A percentile compares a stretch with the other conserved stretches of the same genome.
These are phyloP conservation scores for Hanseniaspora gamundiae DNA, from an alignment of 1,139 yeast species.

Conservation along the genomic window DNA sequence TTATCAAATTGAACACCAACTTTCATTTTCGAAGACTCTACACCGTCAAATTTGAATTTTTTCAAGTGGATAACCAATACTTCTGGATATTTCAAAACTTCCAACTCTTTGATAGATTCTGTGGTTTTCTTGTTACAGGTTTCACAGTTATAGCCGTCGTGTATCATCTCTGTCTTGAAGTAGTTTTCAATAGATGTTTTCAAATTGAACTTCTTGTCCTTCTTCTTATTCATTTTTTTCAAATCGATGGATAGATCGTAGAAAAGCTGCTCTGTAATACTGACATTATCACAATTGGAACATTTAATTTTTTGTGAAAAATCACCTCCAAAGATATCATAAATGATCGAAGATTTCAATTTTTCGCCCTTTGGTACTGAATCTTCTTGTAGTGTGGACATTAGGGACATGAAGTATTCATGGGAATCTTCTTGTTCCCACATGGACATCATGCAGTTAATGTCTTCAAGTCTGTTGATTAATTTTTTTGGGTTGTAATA, in stretches of 20 bases:
- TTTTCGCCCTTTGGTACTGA: conserved; percentile 80
- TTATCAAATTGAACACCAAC: conserved; percentile 76
- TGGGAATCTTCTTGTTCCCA: conserved; percentile 98
- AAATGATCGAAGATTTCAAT: conserved; percentile 67
- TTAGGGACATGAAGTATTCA: conserved; percentile 85
- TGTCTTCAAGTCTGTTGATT: conserved; percentile 63
- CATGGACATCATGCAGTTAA: conserved; percentile 91
- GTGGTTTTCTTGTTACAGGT: conserved; percentile 60
- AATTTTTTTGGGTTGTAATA: conserved; percentile 65
- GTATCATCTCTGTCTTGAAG: conserved; percentile 68
- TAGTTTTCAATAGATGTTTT: conserved; percentile 68
- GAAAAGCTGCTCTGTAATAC: conserved; percentile 88
- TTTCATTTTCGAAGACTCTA: conserved; percentile 69
- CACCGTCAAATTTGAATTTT: conserved; percentile 78
- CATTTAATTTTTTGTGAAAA: conserved; percentile 78
- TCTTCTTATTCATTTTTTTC: conserved; percentile 35
- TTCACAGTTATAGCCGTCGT: conserved; percentile 76
- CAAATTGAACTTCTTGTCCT: conserved; percentile 10
- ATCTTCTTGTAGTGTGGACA: conserved; percentile 84
- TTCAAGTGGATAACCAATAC: conserved; percentile 77
- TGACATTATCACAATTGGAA: conserved; percentile 61
- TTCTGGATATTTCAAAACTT: conserved; percentile 77
- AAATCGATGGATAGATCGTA: conserved; percentile 78
- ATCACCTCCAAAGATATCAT: conserved; percentile 90
- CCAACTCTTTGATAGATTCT: conserved; percentile 62